Evolutionary conservation across 352 stramenopile genomes (phyloP).

Genomic region (Globisporangium uncinulatum): DNA sequence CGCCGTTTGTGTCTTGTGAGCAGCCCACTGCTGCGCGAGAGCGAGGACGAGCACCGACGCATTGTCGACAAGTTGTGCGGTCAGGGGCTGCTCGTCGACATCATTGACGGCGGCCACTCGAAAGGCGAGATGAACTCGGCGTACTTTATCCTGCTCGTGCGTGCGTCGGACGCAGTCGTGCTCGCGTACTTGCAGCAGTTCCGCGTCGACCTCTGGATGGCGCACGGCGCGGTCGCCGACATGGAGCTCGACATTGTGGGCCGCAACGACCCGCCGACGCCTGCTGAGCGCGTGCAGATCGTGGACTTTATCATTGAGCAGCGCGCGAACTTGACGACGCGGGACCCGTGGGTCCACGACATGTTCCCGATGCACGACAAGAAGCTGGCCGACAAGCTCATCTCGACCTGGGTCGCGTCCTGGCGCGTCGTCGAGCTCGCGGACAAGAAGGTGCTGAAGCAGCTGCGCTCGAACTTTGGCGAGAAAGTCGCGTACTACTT

Average conservation of each 20-base stretch:
- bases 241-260: conserved; percentile 67
- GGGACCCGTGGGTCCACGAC: conserved; percentile 69
- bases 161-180: conserved; percentile 53
- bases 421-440: conserved; percentile 45
- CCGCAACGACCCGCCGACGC: conserved; percentile 51
- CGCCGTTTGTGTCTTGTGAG: conserved; percentile 53
- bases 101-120: conserved; percentile 78
- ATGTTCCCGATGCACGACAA: conserved; percentile 84
- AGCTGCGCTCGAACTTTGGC: conserved; percentile 73
- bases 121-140: conserved; percentile 79
- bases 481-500: conserved; percentile 89
- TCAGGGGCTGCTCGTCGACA: conserved; percentile 71
- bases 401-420: conserved; percentile 61
- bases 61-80: conserved; percentile 74
- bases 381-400: conserved; percentile 54
- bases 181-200: conserved; percentile 60
- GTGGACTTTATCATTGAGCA: conserved; percentile 83
- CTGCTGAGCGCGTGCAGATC: conserved; percentile 80
- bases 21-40: conserved; percentile 43
- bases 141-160: conserved; percentile 72
- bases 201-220: conserved; percentile 68
- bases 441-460: conserved; percentile 59
- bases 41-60: conserved; percentile 74
- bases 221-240: conserved; percentile 73
- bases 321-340: conserved; percentile 46